Base-by-base conservation (phyloP, 2,329 filamentous ascomycete genomes). In the Chaetomium olivaceum region DNA sequence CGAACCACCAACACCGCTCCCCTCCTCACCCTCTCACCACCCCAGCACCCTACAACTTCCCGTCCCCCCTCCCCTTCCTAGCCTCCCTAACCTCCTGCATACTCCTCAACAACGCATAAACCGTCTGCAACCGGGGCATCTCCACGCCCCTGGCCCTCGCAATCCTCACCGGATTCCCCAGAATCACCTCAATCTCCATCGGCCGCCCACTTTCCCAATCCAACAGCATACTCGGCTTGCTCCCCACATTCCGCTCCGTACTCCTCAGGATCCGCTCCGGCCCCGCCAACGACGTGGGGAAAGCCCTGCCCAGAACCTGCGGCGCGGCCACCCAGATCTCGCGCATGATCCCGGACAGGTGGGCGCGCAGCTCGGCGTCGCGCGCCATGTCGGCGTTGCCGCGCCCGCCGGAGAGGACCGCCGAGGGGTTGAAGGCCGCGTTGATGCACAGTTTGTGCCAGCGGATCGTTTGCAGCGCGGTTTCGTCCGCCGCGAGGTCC, bases 361-460 rank as follows among this genome's bases (percentile, higher is more conserved):
- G 89, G 25, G 76, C 75, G 54, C 84, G 81, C 48, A 91, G 77
- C 73, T 91, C 88, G 0, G 84, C 75, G 70, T 91, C 89, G 14
- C 78, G 77, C 5, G 86, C 81, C 86, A 92, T 91, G 67, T 85
- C 83, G 55, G 86, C 83, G 73, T 91, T 91, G 61, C 86, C 83
- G 1, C 82, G 79, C 1, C 88, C 87, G 14, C 87, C 87, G 0
- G 84, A 85, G 0, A 92, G 81, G 8, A 91, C 88, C 1, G 89
- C 87, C 0, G 86, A 88, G 0, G 89, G 89, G 77, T 92, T 92
- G 83, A 91, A 90, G 60, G 87, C 86, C 0, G 89, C 87, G 75
- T 92, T 92, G 80, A 92, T 91, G 71, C 87, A 89, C 68, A 91
- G 85, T 76, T 92, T 92, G 76, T 91, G 89, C 89, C 89, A 92